These are phyloP conservation scores for Aspergillus haitiensis DNA, from an alignment of 495 filamentous ascomycete species.

Conservation along the genomic window DNA sequence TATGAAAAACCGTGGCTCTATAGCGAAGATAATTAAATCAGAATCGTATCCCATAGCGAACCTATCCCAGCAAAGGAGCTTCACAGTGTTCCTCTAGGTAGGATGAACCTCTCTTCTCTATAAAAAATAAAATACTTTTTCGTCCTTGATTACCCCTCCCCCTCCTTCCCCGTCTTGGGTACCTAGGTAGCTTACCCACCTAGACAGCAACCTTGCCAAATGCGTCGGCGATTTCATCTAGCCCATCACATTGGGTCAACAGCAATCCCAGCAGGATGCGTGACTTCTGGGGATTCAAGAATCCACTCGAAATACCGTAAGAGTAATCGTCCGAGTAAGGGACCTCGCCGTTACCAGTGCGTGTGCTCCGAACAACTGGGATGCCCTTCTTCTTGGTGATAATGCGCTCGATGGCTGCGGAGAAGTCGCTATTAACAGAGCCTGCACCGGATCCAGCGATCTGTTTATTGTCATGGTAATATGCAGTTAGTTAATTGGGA, in stretches of 20 bases:
- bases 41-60: too few species aligned
- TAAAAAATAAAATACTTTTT: too few species aligned
- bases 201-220: constrained; percentile 25
- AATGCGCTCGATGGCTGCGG: constrained; percentile 23
- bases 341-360: constrained; percentile 37
- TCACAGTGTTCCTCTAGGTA: too few species aligned
- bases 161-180: too few species aligned
- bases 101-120: too few species aligned
- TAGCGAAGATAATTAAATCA: too few species aligned
- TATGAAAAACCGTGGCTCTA: too few species aligned
- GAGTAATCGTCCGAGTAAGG: constrained; percentile 28
- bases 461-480: constrained; percentile 11
- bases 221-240: constrained; percentile 26
- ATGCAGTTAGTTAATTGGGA: too few species aligned
- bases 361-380: constrained; percentile 30
- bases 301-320: constrained; percentile 33
- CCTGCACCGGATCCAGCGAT: constrained; percentile 35
- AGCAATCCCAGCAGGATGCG: constrained; percentile 33
- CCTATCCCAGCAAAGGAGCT: too few species aligned
- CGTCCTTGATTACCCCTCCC: too few species aligned
- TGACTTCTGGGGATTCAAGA: constrained; percentile 33
- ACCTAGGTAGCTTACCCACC: too few species aligned
- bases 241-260: constrained; percentile 27
- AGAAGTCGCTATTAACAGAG: constrained; percentile 25
- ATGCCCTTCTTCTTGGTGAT: constrained; percentile 19